Percentiles rank a stretch among this genome's conserved stretches.
Conservation (phyloP, 2,329 filamentous ascomycete genomes). For the Penicillium carneum region DNA sequence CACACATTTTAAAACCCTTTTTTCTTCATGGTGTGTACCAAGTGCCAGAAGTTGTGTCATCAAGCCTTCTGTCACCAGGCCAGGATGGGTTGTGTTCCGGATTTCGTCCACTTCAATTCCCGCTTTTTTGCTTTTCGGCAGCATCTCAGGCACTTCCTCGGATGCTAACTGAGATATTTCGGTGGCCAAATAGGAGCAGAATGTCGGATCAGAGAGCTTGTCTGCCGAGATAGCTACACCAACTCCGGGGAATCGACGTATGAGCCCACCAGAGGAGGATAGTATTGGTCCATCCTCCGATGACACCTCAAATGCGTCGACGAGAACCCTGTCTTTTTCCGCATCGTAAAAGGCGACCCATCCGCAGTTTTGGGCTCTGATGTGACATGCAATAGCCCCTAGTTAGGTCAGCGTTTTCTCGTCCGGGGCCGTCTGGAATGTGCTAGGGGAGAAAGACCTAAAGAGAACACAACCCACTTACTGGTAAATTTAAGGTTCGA, state of each 20-base stretch:
- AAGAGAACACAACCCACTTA: background rate
- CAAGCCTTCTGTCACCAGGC: conserved; percentile 60
- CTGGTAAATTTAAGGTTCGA: background rate
- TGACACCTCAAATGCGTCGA: background rate
- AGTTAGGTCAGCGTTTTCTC: background rate
- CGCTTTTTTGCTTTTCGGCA: conserved; percentile 50
- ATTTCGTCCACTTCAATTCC: conserved; percentile 43
- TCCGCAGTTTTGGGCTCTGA: background rate
- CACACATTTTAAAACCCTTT: conserved; percentile 57
- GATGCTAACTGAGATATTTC: background rate
- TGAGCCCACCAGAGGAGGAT: background rate
- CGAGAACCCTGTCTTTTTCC: background rate
- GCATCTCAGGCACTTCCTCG: conserved; percentile 38
- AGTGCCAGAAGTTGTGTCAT: conserved; percentile 53
- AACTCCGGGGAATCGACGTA: background rate
- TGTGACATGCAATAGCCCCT: background rate
- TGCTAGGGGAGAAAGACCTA: too few species aligned
- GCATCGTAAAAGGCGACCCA: background rate
- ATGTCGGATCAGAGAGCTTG: background rate
- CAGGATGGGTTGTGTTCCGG: conserved; percentile 59
- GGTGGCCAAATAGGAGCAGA: background rate
- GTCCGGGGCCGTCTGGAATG: too few species aligned
- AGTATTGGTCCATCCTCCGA: background rate
- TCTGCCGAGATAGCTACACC: background rate
- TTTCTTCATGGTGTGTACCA: conserved; percentile 40